phyloP scores from a whole-genome alignment of 2,329 filamentous ascomycete genomes.

The Trichoderma citrinoviride region DNA sequence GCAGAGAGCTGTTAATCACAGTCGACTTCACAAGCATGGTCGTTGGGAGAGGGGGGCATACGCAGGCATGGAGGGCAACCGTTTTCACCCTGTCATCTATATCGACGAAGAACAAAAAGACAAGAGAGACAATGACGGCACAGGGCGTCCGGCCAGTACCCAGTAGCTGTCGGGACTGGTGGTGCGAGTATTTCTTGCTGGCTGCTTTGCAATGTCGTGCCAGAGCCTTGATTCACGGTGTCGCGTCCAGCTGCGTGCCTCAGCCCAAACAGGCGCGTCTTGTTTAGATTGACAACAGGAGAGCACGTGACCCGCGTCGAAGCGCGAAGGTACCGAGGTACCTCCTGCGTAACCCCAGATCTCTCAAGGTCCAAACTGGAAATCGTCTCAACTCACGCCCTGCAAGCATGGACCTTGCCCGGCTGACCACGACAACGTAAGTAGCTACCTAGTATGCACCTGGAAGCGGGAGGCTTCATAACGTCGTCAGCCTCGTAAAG shows the following conservation, averaged over 20 bases:
- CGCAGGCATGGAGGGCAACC: constrained; percentile 43
- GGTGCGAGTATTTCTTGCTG: neutral
- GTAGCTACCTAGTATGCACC: too few relatives aligned
- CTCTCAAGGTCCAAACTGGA: neutral
- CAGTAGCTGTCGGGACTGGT: neutral
- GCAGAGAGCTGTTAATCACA: constrained; percentile 26
- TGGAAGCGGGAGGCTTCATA: neutral
- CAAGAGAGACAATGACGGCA: neutral
- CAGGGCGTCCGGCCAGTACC: too few relatives aligned
- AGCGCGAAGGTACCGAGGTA: neutral
- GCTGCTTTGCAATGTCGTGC: neutral
- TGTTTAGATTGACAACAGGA: constrained; percentile 28
- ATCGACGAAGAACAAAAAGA: neutral
- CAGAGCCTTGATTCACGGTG: constrained; percentile 11
- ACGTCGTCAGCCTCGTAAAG: constrained; percentile 1
- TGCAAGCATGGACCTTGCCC: neutral
- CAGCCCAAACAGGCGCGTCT: constrained; percentile 15
- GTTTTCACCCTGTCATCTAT: constrained; percentile 29
- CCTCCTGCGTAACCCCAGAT: neutral
- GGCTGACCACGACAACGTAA: constrained; percentile 5
- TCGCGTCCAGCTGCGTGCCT: constrained; percentile 1
- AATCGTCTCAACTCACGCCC: neutral
- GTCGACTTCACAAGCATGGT: neutral
- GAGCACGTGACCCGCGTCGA: constrained; percentile 30
- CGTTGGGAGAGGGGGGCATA: constrained; percentile 30